Evolutionary conservation across 1,139 yeast species (phyloP).

Genomic region (Geotrichum phurueaensis): DNA sequence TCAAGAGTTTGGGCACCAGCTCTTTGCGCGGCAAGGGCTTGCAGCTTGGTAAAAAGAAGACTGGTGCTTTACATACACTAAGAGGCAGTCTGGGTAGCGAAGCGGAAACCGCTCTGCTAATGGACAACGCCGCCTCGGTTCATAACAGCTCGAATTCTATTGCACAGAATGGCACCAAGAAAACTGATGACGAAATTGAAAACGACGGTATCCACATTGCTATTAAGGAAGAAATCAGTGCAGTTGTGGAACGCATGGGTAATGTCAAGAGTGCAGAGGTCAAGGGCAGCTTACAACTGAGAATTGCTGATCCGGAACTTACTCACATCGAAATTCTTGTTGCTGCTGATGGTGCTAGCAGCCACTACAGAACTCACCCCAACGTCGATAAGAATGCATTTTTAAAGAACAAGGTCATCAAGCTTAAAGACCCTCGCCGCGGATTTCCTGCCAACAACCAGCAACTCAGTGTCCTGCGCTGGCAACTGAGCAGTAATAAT

Average conservation of each 20-base stretch:
- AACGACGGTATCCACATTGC: slow-evolving; percentile 78
- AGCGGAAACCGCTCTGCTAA: slow-evolving; percentile 32
- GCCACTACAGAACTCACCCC: slow-evolving; percentile 89
- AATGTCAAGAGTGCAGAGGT: slow-evolving; percentile 66
- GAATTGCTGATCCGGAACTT: slow-evolving; percentile 67
- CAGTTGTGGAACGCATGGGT: slow-evolving; percentile 81
- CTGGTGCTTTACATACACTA: slow-evolving; percentile 39
- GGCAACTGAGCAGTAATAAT: slow-evolving; percentile 42
- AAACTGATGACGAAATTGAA: slow-evolving; percentile 22
- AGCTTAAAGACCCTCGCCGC: slow-evolving; percentile 68
- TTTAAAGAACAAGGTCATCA: slow-evolving; percentile 51
- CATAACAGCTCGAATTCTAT: slow-evolving; percentile 3
- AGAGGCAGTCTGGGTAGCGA: slow-evolving; percentile 35
- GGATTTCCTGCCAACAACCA: slow-evolving; percentile 90
- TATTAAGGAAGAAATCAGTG: slow-evolving; percentile 70
- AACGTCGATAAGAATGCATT: slow-evolving; percentile 80
- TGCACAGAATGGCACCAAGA: slow-evolving; percentile 22
- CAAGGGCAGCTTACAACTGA: slow-evolving; percentile 85
- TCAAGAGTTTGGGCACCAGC: slow-evolving; percentile 20
- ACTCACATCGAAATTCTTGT: slow-evolving; percentile 63
- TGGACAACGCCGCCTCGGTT: slow-evolving; percentile 20
- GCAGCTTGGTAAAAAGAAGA: slow-evolving; percentile 68
- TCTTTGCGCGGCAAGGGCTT: slow-evolving; percentile 65
- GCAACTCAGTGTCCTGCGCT: slow-evolving; percentile 83
- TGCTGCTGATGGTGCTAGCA: slow-evolving; percentile 42